Conservation (phyloP, 169 alveolate genomes). For the Babesia sp. region DNA sequence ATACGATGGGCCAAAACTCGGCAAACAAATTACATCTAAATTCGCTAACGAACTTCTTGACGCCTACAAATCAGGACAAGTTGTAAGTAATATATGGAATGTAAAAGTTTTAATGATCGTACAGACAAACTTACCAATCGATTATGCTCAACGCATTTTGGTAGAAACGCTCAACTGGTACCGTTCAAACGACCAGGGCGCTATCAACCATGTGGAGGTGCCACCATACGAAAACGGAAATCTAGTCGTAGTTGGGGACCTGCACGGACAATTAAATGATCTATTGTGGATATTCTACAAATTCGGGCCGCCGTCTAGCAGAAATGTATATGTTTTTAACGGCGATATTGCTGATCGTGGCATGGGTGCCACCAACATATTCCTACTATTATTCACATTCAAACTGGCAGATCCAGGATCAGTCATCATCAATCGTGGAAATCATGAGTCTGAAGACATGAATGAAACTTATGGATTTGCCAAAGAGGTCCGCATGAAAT, state of each 20-base stretch:
- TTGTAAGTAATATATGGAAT: constrained; percentile 15
- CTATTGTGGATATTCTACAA: constrained; percentile 86
- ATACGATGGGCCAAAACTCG: constrained; percentile 65
- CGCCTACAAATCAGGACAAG: constrained; percentile 54
- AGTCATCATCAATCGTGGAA: constrained; percentile 88
- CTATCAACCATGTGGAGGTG: constrained; percentile 38
- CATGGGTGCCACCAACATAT: constrained; percentile 83
- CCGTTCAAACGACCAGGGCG: constrained; percentile 53
- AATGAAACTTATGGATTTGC: constrained; percentile 90
- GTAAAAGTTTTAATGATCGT: neutral
- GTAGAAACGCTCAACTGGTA: constrained; percentile 59
- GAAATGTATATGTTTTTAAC: constrained; percentile 86
- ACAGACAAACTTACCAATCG: constrained; percentile 53
- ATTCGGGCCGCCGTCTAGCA: constrained; percentile 86
- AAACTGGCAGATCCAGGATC: constrained; percentile 82
- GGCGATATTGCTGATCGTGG: constrained; percentile 93
- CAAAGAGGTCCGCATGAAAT: constrained; percentile 80
- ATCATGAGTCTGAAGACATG: constrained; percentile 89
- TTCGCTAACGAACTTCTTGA: constrained; percentile 66
- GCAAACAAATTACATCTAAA: constrained; percentile 55
- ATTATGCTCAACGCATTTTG: constrained; percentile 63
- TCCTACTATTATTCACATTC: constrained; percentile 83
- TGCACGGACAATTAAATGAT: constrained; percentile 90
- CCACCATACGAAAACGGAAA: constrained; percentile 58
- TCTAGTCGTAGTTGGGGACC: constrained; percentile 83